Evolutionary conservation across 192 early-diverging fungal genomes (phyloP).

Genomic region (Lobosporangium transversale): DNA sequence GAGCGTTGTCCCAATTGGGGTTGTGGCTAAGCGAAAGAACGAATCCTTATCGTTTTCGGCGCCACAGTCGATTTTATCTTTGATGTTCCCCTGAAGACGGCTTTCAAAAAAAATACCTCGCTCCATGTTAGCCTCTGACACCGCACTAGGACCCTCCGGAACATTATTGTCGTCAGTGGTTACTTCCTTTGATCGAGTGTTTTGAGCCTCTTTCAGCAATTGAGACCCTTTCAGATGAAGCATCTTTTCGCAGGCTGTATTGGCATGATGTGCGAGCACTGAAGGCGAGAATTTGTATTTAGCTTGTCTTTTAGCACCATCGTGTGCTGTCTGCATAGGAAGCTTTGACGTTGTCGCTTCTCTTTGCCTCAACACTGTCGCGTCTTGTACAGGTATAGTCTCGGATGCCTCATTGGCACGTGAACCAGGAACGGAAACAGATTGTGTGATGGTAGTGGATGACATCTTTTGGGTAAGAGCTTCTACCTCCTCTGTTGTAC

Average conservation of each 20-base stretch:
- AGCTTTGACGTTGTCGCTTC: background rate
- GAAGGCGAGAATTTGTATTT: constrained; percentile 43
- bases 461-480: background rate
- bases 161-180: background rate
- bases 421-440: background rate
- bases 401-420: no score
- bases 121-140: constrained; percentile 18
- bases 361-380: no score
- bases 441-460: background rate
- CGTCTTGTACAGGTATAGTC: background rate
- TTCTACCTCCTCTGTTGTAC: background rate
- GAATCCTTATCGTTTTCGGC: constrained; percentile 29
- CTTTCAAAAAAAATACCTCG: constrained; percentile 29
- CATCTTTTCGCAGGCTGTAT: constrained; percentile 50
- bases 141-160: background rate
- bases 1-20: constrained; percentile 10
- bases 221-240: constrained; percentile 35
- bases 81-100: constrained; percentile 7
- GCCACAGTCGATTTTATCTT: constrained; percentile 30
- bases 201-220: constrained; percentile 10
- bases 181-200: no score
- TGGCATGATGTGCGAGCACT: constrained; percentile 34
- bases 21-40: constrained; percentile 34
- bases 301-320: background rate
- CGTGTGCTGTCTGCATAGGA: background rate